These are phyloP conservation scores for Rubia yunnanensis DNA, from an alignment of 257 asterid genomes.

Conservation along the genomic window DNA sequence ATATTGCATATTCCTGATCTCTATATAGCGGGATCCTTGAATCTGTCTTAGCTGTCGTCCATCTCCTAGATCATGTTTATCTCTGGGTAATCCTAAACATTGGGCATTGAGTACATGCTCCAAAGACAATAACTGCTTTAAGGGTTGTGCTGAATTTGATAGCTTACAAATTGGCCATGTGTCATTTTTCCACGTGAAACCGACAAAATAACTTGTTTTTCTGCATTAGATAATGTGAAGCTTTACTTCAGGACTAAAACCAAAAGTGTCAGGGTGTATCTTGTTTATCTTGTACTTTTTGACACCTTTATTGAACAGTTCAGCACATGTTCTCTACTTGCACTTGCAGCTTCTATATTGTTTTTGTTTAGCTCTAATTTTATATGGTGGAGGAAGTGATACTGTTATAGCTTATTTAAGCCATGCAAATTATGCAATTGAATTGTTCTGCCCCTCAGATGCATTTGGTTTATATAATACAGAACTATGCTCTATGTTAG, in stretches of 20 bases:
- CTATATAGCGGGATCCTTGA: not conserved
- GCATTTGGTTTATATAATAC: not conserved
- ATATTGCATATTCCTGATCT: not conserved
- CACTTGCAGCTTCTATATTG: not conserved
- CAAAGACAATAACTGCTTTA: not conserved
- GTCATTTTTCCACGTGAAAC: not conserved
- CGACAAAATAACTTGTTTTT: not conserved
- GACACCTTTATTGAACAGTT: not conserved
- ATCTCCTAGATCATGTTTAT: not conserved
- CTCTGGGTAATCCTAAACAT: not conserved
- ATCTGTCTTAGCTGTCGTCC: not conserved
- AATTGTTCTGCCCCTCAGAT: not conserved
- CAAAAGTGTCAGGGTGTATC: not conserved
- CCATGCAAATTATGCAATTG: not conserved
- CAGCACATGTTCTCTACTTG: conserved; percentile 1
- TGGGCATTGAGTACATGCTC: not conserved
- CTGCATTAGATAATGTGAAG: not conserved
- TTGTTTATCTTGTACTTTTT: not conserved
- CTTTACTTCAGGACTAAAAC: not conserved
- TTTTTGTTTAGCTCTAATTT: not conserved
- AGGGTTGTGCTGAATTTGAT: not conserved
- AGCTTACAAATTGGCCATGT: not conserved
- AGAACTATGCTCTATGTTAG: not conserved
- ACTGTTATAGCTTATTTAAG: not conserved
- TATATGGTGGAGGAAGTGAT: not conserved